Conservation (phyloP, 2,329 filamentous ascomycete genomes). For the Diaporthe sp. region DNA sequence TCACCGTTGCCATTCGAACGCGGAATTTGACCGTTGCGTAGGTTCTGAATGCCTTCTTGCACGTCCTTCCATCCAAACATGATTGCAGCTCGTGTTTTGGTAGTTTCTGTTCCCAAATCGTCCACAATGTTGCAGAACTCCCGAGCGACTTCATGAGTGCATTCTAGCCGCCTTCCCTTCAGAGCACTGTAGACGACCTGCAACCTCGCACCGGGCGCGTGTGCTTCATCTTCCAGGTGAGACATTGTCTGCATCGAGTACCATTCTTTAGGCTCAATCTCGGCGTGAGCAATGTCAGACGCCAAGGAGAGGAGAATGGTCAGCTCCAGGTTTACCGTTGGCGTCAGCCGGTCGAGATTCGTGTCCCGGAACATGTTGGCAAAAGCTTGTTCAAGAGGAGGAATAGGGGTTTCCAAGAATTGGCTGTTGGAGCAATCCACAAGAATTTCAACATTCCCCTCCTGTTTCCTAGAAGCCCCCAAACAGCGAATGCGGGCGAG, state of each 20-base stretch:
- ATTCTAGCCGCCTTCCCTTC: conserved; percentile 68
- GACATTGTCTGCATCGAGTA: conserved; percentile 38
- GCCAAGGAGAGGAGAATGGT: conserved; percentile 39
- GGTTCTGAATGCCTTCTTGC: conserved; percentile 37
- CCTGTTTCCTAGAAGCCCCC: conserved; percentile 32
- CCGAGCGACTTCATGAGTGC: conserved; percentile 73
- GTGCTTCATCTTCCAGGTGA: conserved; percentile 38
- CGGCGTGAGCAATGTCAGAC: conserved; percentile 38
- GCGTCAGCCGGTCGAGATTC: conserved; percentile 37
- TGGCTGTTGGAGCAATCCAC: conserved; percentile 37
- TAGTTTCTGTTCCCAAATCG: conserved; percentile 71
- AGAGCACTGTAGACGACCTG: conserved; percentile 71
- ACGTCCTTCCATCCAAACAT: conserved; percentile 56
- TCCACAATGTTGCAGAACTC: conserved; percentile 76
- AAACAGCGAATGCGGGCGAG: conserved; percentile 31
- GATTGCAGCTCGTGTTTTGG: conserved; percentile 70
- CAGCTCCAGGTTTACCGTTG: conserved; percentile 39
- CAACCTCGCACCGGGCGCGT: conserved; percentile 34
- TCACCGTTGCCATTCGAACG: conserved; percentile 20
- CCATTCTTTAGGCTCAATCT: conserved; percentile 37
- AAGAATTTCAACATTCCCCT: conserved; percentile 36
- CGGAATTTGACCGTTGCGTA: background rate
- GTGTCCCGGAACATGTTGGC: conserved; percentile 37
- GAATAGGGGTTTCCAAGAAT: conserved; percentile 32
- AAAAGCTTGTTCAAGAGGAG: conserved; percentile 33